These are phyloP conservation scores for Aspergillus fumigatiaffinis DNA, from an alignment of 2,329 filamentous ascomycete species.

Conservation along the genomic window DNA sequence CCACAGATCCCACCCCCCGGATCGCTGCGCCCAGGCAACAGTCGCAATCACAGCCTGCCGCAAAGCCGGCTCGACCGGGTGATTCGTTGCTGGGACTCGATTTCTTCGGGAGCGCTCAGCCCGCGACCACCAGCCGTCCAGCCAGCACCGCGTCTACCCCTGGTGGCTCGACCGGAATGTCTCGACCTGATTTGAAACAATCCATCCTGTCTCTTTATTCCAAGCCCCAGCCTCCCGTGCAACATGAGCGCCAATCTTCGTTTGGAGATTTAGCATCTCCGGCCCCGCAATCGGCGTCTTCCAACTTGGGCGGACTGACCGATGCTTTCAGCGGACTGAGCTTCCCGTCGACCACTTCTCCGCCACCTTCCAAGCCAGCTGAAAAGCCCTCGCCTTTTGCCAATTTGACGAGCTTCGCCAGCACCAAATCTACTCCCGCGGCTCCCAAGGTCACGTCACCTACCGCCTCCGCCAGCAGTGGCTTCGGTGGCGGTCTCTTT, in stretches of 20 bases:
- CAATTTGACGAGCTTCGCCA: constrained; percentile 53
- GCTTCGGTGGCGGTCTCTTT: constrained; percentile 81
- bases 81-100: constrained; percentile 91
- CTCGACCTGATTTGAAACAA: constrained; percentile 90
- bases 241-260: constrained; percentile 58
- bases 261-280: constrained; percentile 66
- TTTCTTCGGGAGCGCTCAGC: constrained; percentile 72
- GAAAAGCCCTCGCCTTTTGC: constrained; percentile 63
- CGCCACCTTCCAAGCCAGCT: constrained; percentile 32
- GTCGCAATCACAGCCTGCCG: constrained; percentile 46
- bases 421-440: constrained; percentile 41
- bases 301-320: constrained; percentile 61
- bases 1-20: constrained; percentile 62
- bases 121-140: constrained; percentile 69
- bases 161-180: constrained; percentile 57
- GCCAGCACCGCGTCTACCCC: constrained; percentile 70
- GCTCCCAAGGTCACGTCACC: constrained; percentile 48
- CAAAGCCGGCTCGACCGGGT: constrained; percentile 63
- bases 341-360: constrained; percentile 51
- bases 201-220: constrained; percentile 95
- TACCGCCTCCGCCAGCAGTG: constrained; percentile 58
- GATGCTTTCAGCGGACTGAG: constrained; percentile 75
- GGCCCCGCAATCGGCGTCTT: constrained; percentile 26
- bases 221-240: constrained; percentile 62
- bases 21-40: constrained; percentile 58